phyloP scores from a whole-genome alignment of 371 early-diverging fungal genomes.

The Mucor plumbeus region DNA sequence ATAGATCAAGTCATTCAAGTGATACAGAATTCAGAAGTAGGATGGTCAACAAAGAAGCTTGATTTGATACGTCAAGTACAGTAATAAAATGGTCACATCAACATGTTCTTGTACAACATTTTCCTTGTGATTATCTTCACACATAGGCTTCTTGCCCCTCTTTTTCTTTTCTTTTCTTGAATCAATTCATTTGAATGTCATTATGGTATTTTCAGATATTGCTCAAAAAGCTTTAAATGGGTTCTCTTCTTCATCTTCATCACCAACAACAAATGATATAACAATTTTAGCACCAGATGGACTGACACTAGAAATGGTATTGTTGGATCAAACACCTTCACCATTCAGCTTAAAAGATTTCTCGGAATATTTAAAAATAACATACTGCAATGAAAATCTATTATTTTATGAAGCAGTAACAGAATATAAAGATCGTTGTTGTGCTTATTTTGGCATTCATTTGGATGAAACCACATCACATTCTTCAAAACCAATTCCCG shows the following conservation, averaged over 20 bases:
- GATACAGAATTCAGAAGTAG: conserved; percentile 5
- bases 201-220: conserved; percentile 22
- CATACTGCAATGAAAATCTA: conserved; percentile 46
- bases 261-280: background rate
- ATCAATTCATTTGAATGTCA: conserved; percentile 5
- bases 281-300: conserved; percentile 27
- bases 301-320: conserved; percentile 43
- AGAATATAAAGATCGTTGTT: conserved; percentile 28
- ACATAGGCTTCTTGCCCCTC: background rate
- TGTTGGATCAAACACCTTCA: conserved; percentile 30
- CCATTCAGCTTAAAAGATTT: conserved; percentile 46
- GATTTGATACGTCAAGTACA: conserved; percentile 3
- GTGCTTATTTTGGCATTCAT: conserved; percentile 10
- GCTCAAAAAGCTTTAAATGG: conserved; percentile 17
- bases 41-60: conserved; percentile 5
- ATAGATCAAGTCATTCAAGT: conserved; percentile 2
- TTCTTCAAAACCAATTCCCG: background rate
- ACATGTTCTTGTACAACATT: conserved; percentile 6
- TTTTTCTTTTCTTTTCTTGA: background rate
- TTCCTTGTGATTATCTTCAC: conserved; percentile 9
- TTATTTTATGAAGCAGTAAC: conserved; percentile 42
- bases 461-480: background rate
- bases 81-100: conserved; percentile 6
- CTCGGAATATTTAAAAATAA: conserved; percentile 37
- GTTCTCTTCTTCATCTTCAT: conserved; percentile 2